phyloP scores from a whole-genome alignment of 768 basidiomycete species.

The Rhodocollybia butyracea region DNA sequence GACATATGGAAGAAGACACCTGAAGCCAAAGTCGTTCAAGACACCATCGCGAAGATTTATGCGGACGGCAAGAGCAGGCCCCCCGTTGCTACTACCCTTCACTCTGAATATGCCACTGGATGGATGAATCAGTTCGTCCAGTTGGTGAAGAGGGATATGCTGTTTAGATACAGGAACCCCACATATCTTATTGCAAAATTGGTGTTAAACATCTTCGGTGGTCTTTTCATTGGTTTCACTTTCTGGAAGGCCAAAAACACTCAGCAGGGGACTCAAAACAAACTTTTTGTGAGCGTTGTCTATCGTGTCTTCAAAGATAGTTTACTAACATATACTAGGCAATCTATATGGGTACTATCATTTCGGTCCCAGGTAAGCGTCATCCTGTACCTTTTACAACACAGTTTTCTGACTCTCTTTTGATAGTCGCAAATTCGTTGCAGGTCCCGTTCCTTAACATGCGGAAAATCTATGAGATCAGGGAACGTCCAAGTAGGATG shows the following conservation, averaged over 20 bases:
- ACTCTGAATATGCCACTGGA: slow-evolving; percentile 48
- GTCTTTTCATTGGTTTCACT: slow-evolving; percentile 40
- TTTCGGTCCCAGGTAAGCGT: slow-evolving; percentile 17
- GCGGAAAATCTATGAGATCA: slow-evolving; percentile 61
- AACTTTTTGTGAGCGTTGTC: slow-evolving; percentile 50
- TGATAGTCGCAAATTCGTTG: slow-evolving; percentile 62
- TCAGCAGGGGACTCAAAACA: slow-evolving; percentile 60
- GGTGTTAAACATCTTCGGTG: slow-evolving; percentile 44
- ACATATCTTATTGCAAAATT: slow-evolving; percentile 61
- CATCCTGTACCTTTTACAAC: background rate
- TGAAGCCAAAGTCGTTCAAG: slow-evolving; percentile 33
- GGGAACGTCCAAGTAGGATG: slow-evolving; percentile 64
- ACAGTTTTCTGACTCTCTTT: slow-evolving; percentile 37
- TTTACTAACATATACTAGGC: slow-evolving; percentile 27
- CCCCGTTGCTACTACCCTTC: slow-evolving; percentile 31
- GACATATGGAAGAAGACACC: slow-evolving; percentile 54
- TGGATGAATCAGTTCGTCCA: slow-evolving; percentile 47
- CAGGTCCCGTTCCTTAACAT: slow-evolving; percentile 58
- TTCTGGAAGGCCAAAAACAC: slow-evolving; percentile 55
- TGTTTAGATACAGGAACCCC: slow-evolving; percentile 53
- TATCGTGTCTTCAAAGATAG: slow-evolving; percentile 8
- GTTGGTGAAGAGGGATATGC: slow-evolving; percentile 41
- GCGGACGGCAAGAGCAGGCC: slow-evolving; percentile 41
- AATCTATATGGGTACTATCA: slow-evolving; percentile 54
- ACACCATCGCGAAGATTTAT: slow-evolving; percentile 46